Percentiles rank a stretch among this genome's conserved stretches.
phyloP scores from a whole-genome alignment of 805 yeast genomes.

The Nadsonia fulvescens region DNA sequence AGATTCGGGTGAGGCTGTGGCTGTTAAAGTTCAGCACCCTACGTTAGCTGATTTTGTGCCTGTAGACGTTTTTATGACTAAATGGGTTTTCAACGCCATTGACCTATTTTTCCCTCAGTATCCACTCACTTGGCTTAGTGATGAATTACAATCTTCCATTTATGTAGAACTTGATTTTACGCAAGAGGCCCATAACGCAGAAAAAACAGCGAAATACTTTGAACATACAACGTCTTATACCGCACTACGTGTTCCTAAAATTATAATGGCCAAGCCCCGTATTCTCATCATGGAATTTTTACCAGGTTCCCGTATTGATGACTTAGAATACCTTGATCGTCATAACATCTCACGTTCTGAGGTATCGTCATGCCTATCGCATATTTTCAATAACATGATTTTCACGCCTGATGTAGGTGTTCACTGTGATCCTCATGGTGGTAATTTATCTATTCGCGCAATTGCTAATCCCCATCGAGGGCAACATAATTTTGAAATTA shows the following conservation, averaged over 20 bases:
- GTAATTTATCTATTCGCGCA: slow-evolving; percentile 69
- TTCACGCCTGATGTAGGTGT: slow-evolving; percentile 82
- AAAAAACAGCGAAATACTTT: slow-evolving; percentile 52
- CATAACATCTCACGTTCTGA: slow-evolving; percentile 55
- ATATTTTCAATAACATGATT: slow-evolving; percentile 86
- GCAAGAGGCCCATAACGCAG: slow-evolving; percentile 72
- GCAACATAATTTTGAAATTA: slow-evolving; percentile 70
- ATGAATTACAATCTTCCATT: slow-evolving; percentile 73
- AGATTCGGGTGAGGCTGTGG: slow-evolving; percentile 51
- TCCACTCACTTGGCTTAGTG: slow-evolving; percentile 89
- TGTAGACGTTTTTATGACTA: slow-evolving; percentile 64
- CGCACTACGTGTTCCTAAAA: slow-evolving; percentile 63
- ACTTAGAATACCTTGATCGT: slow-evolving; percentile 41
- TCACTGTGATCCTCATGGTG: slow-evolving; percentile 98
- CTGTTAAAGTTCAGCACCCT: slow-evolving; percentile 92
- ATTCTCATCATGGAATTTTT: slow-evolving; percentile 78
- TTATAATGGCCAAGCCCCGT: slow-evolving; percentile 47
- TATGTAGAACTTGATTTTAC: slow-evolving; percentile 81
- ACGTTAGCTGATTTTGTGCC: slow-evolving; percentile 76
- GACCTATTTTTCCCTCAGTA: slow-evolving; percentile 79
- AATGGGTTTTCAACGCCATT: slow-evolving; percentile 55
- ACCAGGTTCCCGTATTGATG: slow-evolving; percentile 69
- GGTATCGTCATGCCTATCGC: slow-evolving; percentile 73
- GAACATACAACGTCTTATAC: slow-evolving; percentile 36
- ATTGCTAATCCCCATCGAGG: slow-evolving; percentile 15